Conservation (phyloP, 2,329 filamentous ascomycete species). For the Aspergillus jensenii region DNA sequence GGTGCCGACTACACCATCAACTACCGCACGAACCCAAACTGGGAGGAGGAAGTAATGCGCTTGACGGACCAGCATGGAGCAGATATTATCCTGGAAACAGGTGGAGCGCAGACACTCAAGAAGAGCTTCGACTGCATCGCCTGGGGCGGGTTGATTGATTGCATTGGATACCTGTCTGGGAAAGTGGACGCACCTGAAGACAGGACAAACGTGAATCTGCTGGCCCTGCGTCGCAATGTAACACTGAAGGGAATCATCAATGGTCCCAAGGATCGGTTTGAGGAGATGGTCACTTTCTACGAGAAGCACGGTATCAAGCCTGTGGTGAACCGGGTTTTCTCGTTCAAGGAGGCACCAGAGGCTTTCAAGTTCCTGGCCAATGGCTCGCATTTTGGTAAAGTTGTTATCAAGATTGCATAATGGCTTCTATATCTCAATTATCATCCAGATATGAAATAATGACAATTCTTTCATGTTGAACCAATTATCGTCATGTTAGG, state of each 20-base stretch:
- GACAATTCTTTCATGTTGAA: too few species aligned
- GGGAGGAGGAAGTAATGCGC: constrained; percentile 46
- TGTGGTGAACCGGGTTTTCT: constrained; percentile 57
- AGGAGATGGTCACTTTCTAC: constrained; percentile 39
- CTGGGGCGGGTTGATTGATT: constrained; percentile 47
- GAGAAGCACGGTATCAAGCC: constrained; percentile 34
- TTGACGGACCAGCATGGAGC: constrained; percentile 48
- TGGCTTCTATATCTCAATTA: too few species aligned
- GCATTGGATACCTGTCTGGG: constrained; percentile 50
- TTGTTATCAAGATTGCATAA: constrained; percentile 49
- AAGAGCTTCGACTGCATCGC: constrained; percentile 49
- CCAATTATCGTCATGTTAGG: too few species aligned
- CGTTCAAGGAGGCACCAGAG: constrained; percentile 51
- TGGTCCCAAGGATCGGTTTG: constrained; percentile 57
- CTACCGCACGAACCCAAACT: constrained; percentile 48
- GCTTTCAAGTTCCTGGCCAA: constrained; percentile 55
- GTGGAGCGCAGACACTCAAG: constrained; percentile 51
- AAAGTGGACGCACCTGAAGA: constrained; percentile 58
- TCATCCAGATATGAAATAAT: too few species aligned
- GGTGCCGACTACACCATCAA: constrained; percentile 52
- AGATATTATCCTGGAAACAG: constrained; percentile 54
- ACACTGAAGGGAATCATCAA: constrained; percentile 62
- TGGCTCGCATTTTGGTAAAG: constrained; percentile 57
- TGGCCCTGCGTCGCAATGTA: constrained; percentile 51
- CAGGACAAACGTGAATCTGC: constrained; percentile 60